phyloP scores from a whole-genome alignment of 2,329 filamentous ascomycete genomes.

The Colletotrichum australisinense region DNA sequence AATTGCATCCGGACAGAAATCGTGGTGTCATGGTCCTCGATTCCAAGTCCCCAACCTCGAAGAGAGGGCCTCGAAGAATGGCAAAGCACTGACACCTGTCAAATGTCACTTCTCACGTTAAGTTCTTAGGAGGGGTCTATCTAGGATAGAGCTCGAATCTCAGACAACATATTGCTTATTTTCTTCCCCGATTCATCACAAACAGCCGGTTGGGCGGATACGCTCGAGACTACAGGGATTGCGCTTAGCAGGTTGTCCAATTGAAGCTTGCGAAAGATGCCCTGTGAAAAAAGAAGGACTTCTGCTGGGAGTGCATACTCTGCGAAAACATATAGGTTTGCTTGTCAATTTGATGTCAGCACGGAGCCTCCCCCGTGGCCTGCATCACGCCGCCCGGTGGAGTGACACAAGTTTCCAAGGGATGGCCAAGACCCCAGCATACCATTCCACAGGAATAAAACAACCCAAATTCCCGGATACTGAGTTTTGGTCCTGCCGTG shows the following conservation, averaged over 20 bases:
- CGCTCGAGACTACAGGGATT: neutral
- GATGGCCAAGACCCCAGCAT: neutral
- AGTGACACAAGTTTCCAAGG: neutral
- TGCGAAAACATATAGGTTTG: neutral
- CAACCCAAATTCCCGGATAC: neutral
- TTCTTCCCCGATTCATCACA: neutral
- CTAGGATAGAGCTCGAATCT: neutral
- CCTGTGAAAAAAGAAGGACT: neutral
- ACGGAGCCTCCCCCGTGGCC: neutral
- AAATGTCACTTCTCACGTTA: constrained; percentile 2
- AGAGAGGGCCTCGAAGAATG: neutral
- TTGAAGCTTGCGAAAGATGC: neutral
- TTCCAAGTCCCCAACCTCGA: neutral
- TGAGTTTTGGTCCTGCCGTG: neutral
- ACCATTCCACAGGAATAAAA: neutral
- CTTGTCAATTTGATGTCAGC: neutral
- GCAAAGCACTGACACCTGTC: neutral
- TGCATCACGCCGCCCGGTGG: neutral
- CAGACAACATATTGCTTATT: constrained; percentile 19
- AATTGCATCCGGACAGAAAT: neutral
- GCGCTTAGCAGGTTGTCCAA: neutral
- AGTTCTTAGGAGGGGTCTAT: neutral
- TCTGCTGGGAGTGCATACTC: neutral
- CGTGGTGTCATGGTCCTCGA: neutral
- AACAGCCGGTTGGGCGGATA: neutral